A percentile compares a stretch with the other conserved stretches of the same genome.
These are phyloP conservation scores for Picea abies DNA, from an alignment of 83 land plant species.

Conservation along the genomic window DNA sequence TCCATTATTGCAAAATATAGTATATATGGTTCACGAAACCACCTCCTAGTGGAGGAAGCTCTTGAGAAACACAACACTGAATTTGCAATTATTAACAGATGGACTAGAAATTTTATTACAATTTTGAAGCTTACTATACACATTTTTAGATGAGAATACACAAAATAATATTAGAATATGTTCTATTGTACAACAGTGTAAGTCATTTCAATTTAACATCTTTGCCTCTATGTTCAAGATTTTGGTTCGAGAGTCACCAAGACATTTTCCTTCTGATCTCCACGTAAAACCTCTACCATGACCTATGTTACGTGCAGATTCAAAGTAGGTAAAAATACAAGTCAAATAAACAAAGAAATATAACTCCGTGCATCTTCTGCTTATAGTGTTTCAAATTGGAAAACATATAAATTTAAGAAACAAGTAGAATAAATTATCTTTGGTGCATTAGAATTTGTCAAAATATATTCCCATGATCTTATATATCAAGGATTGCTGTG, in stretches of 20 bases:
- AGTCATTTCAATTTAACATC: background rate
- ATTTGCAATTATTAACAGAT: constrained; percentile 5
- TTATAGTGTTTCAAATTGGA: background rate
- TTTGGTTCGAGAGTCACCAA: constrained; percentile 10
- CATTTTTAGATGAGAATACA: background rate
- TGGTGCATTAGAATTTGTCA: background rate
- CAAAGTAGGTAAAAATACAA: background rate
- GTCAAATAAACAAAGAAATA: background rate
- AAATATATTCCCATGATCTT: background rate
- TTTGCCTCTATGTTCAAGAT: background rate
- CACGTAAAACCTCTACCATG: constrained; percentile 8
- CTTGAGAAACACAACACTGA: background rate
- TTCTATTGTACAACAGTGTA: background rate
- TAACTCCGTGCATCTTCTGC: background rate
- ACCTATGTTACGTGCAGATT: background rate
- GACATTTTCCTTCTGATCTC: constrained; percentile 8
- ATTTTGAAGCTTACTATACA: background rate
- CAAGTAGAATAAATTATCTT: background rate
- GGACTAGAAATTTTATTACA: background rate
- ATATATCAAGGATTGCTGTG: too few relatives aligned
- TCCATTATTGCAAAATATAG: background rate
- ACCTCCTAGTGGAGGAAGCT: background rate
- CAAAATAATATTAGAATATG: background rate
- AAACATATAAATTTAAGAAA: background rate
- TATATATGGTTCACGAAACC: background rate